Evolutionary conservation across 2,329 filamentous ascomycete genomes (phyloP).

Genomic region (Monilinia aucupariae): DNA sequence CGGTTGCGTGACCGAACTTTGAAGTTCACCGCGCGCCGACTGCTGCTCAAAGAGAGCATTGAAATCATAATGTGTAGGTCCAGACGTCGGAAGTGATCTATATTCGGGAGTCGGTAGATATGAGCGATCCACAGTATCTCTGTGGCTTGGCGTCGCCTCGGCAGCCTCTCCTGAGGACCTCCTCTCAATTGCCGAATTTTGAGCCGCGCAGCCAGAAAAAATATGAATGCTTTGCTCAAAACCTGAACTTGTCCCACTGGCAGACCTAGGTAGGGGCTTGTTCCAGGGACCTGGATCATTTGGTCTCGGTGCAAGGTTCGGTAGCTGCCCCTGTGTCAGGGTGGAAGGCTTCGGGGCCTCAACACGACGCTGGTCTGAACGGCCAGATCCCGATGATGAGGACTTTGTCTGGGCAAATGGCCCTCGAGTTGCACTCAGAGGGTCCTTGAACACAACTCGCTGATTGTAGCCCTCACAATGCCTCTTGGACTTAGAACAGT

Average conservation of each 20-base stretch:
- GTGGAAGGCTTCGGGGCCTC: conserved; percentile 16
- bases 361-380: conserved; percentile 22
- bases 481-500: conserved; percentile 81
- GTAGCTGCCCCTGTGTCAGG: background rate
- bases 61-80: conserved; percentile 29
- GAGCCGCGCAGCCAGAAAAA: background rate
- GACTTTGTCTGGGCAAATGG: conserved; percentile 34
- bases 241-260: background rate
- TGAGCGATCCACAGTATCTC: conserved; percentile 22
- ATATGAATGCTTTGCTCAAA: conserved; percentile 18
- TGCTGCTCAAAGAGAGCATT: conserved; percentile 19
- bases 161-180: background rate
- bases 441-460: conserved; percentile 73
- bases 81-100: conserved; percentile 6
- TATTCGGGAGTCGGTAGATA: conserved; percentile 21
- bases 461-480: conserved; percentile 80
- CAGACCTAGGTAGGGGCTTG: background rate
- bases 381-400: conserved; percentile 5
- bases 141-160: conserved; percentile 12
- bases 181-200: background rate
- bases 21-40: background rate
- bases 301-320: conserved; percentile 12
- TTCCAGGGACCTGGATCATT: background rate
- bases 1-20: background rate
- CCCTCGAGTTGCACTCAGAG: conserved; percentile 51